Percentiles rank a stretch among this genome's conserved stretches.
Conservation (phyloP, 495 filamentous ascomycete genomes). For the Trichoderma reesei region DNA sequence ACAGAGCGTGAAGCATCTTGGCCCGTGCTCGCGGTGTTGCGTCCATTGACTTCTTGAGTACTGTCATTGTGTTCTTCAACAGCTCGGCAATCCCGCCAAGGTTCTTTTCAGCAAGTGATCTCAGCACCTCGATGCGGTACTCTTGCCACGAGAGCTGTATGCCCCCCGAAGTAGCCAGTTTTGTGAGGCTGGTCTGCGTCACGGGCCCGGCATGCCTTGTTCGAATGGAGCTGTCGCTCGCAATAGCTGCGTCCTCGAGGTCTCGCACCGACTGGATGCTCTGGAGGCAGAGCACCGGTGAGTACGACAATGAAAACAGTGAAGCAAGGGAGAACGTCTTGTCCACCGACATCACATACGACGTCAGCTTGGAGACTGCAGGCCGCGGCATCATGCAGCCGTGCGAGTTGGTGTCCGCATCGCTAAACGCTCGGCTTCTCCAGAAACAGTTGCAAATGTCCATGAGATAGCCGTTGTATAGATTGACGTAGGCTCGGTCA, state of each 20-base stretch:
- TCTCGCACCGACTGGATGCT: conserved; percentile 60
- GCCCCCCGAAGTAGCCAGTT: conserved; percentile 59
- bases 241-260: conserved; percentile 47
- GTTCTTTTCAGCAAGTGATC: conserved; percentile 55
- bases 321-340: conserved; percentile 38
- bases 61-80: conserved; percentile 80
- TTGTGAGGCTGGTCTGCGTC: conserved; percentile 53
- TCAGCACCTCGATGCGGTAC: conserved; percentile 65
- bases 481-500: conserved; percentile 47
- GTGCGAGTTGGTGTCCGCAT: conserved; percentile 56
- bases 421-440: conserved; percentile 65
- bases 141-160: conserved; percentile 59
- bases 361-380: conserved; percentile 36
- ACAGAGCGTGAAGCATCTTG: not conserved
- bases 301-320: conserved; percentile 62
- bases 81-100: conserved; percentile 58
- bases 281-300: conserved; percentile 52
- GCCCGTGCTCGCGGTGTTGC: not conserved
- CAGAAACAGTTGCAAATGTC: conserved; percentile 82
- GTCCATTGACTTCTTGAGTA: conserved; percentile 39
- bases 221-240: conserved; percentile 25
- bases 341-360: conserved; percentile 32
- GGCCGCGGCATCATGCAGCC: conserved; percentile 57
- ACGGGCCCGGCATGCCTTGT: conserved; percentile 66
- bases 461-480: conserved; percentile 83